Percentiles rank a stretch among this genome's conserved stretches.
These are phyloP conservation scores for Phytophthora vignae DNA, from an alignment of 352 stramenopile genomes.

Conservation along the genomic window DNA sequence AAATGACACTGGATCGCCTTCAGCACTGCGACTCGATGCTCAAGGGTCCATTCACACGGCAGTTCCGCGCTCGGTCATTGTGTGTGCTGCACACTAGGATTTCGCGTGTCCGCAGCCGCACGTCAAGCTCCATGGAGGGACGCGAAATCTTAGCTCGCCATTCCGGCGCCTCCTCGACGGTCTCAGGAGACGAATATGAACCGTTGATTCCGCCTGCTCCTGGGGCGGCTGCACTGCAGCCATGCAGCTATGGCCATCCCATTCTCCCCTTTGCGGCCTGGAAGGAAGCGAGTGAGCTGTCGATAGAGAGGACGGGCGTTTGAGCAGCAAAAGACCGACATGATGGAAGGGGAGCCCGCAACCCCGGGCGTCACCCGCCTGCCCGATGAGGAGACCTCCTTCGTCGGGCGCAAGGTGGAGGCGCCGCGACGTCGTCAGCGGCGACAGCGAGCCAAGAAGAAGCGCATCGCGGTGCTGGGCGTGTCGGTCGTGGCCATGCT, in stretches of 20 bases:
- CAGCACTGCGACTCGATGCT: not conserved
- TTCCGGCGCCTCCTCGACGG: conserved; percentile 19
- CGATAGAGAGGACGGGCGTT: not conserved
- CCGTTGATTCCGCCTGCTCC: conserved; percentile 20
- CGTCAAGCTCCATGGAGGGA: conserved; percentile 6
- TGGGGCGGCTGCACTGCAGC: too few relatives aligned
- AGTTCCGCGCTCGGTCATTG: not conserved
- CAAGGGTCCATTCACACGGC: not conserved
- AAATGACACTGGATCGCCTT: not conserved
- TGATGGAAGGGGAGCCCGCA: conserved; percentile 31
- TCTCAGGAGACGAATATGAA: conserved; percentile 12
- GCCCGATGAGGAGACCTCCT: conserved; percentile 31
- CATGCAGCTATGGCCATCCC: not conserved
- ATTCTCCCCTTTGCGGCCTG: conserved; percentile 24
- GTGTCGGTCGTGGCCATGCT: conserved; percentile 24
- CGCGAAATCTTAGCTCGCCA: conserved; percentile 21
- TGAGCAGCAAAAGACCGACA: conserved; percentile 9
- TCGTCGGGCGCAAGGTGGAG: conserved; percentile 26
- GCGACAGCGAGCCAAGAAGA: conserved; percentile 24
- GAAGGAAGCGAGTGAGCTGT: conserved; percentile 6
- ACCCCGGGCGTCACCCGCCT: conserved; percentile 14
- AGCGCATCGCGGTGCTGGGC: conserved; percentile 16
- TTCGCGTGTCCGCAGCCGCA: conserved; percentile 1
- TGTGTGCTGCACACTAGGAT: conserved; percentile 4
- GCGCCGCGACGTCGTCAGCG: conserved; percentile 20